These are phyloP conservation scores for Pseudogymnoascus sp. DNA, from an alignment of 2,329 filamentous ascomycete genomes.

Conservation along the genomic window DNA sequence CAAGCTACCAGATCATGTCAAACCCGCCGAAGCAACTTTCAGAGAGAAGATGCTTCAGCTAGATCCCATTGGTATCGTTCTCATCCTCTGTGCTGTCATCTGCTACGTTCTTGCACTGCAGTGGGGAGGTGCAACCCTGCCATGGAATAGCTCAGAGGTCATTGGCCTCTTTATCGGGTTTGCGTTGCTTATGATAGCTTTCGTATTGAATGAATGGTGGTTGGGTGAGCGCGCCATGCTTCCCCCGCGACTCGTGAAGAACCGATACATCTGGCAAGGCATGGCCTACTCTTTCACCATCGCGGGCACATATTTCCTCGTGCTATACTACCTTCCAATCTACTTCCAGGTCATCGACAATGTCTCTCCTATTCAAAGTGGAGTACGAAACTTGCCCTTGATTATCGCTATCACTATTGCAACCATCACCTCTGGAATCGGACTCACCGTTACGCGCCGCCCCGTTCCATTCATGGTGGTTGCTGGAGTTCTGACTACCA, in stretches of 20 bases:
- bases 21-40: slow-evolving; percentile 30
- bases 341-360: slow-evolving; percentile 44
- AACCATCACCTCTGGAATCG: slow-evolving; percentile 32
- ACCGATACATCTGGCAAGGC: slow-evolving; percentile 36
- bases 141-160: slow-evolving; percentile 35
- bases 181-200: slow-evolving; percentile 26
- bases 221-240: slow-evolving; percentile 44
- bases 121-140: slow-evolving; percentile 37
- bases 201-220: slow-evolving; percentile 32
- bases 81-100: slow-evolving; percentile 38
- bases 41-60: slow-evolving; percentile 40
- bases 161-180: slow-evolving; percentile 37
- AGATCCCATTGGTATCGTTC: slow-evolving; percentile 37
- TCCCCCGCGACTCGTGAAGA: slow-evolving; percentile 35
- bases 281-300: slow-evolving; percentile 36
- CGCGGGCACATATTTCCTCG: slow-evolving; percentile 36
- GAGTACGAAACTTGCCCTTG: slow-evolving; percentile 35
- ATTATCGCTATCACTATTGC: slow-evolving; percentile 37
- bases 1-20: slow-evolving; percentile 32
- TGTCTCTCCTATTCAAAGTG: slow-evolving; percentile 30
- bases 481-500: slow-evolving; percentile 35
- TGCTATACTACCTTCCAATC: slow-evolving; percentile 41
- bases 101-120: slow-evolving; percentile 39
- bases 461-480: slow-evolving; percentile 39
- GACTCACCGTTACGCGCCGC: slow-evolving; percentile 33